Evolutionary conservation across 805 yeast genomes (phyloP).

Genomic region (Candida railenensis): DNA sequence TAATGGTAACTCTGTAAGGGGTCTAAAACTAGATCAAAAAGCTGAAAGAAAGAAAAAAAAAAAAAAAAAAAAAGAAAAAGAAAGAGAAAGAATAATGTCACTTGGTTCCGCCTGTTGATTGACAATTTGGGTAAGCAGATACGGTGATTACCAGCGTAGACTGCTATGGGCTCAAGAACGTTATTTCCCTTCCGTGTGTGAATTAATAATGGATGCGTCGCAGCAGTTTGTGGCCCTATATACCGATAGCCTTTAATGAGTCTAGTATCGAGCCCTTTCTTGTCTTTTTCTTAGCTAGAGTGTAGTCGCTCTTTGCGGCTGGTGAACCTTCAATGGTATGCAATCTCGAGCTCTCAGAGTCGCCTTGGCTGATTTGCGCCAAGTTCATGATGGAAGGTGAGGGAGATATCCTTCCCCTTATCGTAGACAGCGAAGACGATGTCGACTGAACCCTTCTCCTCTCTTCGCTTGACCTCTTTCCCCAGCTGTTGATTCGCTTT

Average conservation of each 20-base stretch:
- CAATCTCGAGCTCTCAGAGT: background rate
- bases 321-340: slow-evolving; percentile 9
- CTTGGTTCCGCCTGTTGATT: no score
- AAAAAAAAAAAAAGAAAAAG: no score
- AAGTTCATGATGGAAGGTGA: slow-evolving; percentile 9
- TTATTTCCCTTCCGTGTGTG: no score
- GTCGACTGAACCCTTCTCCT: background rate
- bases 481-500: background rate
- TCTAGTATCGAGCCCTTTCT: slow-evolving; percentile 2
- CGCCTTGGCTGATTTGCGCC: slow-evolving; percentile 5
- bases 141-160: no score
- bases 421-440: background rate
- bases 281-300: background rate
- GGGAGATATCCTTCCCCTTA: slow-evolving; percentile 7
- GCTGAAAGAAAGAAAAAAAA: no score
- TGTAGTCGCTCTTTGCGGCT: background rate
- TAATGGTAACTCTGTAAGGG: no score
- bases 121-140: no score
- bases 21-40: no score
- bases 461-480: slow-evolving; percentile 2
- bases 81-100: background rate
- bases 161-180: no score
- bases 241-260: slow-evolving; percentile 1
- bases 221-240: no score
- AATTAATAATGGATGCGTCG: no score